Conservation (phyloP, 2,329 filamentous ascomycete genomes). For the Fusarium anguioides region DNA sequence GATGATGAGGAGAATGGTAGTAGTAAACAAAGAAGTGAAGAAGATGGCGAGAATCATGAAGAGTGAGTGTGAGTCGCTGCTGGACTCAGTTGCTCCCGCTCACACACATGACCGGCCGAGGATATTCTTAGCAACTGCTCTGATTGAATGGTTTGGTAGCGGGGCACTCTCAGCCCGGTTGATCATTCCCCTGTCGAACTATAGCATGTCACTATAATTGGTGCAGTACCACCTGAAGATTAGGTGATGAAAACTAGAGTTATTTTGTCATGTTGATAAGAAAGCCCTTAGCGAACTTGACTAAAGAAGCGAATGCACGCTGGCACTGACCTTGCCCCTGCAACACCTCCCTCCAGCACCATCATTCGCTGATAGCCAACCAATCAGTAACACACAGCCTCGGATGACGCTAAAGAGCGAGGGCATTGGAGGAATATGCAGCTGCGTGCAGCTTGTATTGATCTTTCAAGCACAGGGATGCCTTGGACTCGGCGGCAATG, state of each 20-base stretch:
- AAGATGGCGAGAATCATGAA: slow-evolving; percentile 26
- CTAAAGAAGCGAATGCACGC: slow-evolving; percentile 21
- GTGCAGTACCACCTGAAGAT: fast-evolving
- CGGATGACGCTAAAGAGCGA: slow-evolving; percentile 16
- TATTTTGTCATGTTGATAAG: not conserved
- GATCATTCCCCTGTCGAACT: slow-evolving; percentile 37
- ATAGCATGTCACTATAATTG: not conserved
- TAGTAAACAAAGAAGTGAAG: slow-evolving; percentile 8
- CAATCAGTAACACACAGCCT: slow-evolving; percentile 22
- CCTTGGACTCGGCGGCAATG: slow-evolving; percentile 14
- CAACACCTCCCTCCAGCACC: slow-evolving; percentile 5
- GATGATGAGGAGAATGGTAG: too few relatives aligned
- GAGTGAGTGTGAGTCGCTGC: not conserved
- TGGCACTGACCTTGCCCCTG: slow-evolving; percentile 15
- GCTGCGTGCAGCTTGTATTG: slow-evolving; percentile 27
- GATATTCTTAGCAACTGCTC: slow-evolving; percentile 39
- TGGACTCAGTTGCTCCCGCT: too few relatives aligned
- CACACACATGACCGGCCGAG: slow-evolving; percentile 23
- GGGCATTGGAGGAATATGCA: slow-evolving; percentile 24
- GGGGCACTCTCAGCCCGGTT: slow-evolving; percentile 23
- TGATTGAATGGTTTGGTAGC: slow-evolving; percentile 18
- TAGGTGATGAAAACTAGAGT: fast-evolving
- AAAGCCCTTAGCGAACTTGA: slow-evolving; percentile 24
- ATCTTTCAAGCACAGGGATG: not conserved
- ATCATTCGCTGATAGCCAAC: slow-evolving; percentile 28